Base-by-base conservation (phyloP, 352 stramenopile species). In the Globisporangium mamillatum region DNA sequence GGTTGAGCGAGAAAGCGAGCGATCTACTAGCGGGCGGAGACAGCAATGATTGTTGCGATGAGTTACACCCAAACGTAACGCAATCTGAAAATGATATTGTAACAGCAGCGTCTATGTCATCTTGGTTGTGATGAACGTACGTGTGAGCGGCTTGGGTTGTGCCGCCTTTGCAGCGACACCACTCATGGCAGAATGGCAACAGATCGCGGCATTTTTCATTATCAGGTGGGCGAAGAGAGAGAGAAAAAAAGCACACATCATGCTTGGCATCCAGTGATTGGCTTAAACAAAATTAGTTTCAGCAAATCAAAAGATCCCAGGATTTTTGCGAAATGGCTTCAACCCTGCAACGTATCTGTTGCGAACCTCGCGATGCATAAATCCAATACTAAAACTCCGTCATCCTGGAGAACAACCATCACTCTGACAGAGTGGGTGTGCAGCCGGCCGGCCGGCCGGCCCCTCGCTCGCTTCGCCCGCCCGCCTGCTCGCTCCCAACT, bases 391-490 rank as follows among this genome's bases (percentile, higher is more conserved):
- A 25, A 62, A 20, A 16, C 14, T 9, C 5, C 14, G 10, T 60
- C 20, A 41, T 25, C 25, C 29, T 32, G 29, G 38, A 44, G 24
- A 48, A 9, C 20, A 7, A 61, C 29, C 18, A 29, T 61, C 55
- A 61, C 55, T 61, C 55, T 46, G 55, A 1, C 54, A 25, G 54
- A 60, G 54, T 60, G 54, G 16, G 9, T 44, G 55, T 44, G 12
- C 6, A 52, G 44, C 44, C 10, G 44, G 4, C 18, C 44, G 44
- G 4, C 18, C 44, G 18, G n/a, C 18, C 44, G 4, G 44, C 44
- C 44, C 44, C 44, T 52, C 44, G 18, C 27, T 32, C 8, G 16
- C 27, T 18, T 18, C 55, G 27, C 38, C 29, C 20, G 14, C 60
- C 58, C 60, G 46, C 44, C 1, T 29, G 7, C 38, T 63, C 53